These are phyloP conservation scores for Glycyrrhiza uralensis DNA, from an alignment of 306 rosid species.

Conservation along the genomic window DNA sequence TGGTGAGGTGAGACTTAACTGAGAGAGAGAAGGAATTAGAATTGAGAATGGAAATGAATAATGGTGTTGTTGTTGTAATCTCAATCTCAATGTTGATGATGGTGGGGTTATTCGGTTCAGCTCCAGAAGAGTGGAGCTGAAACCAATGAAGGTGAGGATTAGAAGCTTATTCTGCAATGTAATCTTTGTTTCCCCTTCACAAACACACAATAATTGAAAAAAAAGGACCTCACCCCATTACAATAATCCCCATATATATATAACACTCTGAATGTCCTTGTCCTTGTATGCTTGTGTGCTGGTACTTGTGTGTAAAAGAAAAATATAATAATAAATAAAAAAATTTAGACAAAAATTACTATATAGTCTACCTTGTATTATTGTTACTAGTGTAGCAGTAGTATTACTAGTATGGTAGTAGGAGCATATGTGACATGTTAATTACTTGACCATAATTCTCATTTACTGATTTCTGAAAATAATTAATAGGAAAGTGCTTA, in stretches of 20 bases:
- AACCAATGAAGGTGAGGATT: constrained; percentile 16
- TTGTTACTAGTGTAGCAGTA: background rate
- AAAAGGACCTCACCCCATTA: background rate
- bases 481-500: background rate
- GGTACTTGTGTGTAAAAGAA: background rate
- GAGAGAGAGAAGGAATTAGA: background rate
- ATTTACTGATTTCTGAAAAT: background rate
- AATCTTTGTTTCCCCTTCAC: background rate
- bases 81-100: background rate
- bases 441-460: background rate
- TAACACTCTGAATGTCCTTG: background rate
- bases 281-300: background rate
- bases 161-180: background rate
- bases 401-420: background rate
- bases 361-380: background rate
- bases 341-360: no score
- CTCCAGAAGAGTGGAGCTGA: constrained; percentile 43
- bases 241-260: background rate
- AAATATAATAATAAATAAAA: background rate
- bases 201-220: background rate
- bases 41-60: background rate
- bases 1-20: background rate
- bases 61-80: background rate
- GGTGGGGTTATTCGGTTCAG: constrained; percentile 23
- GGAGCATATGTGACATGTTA: background rate